Base-by-base conservation (phyloP, 179 eudicot genomes). In the Heliamphora pulchella region DNA sequence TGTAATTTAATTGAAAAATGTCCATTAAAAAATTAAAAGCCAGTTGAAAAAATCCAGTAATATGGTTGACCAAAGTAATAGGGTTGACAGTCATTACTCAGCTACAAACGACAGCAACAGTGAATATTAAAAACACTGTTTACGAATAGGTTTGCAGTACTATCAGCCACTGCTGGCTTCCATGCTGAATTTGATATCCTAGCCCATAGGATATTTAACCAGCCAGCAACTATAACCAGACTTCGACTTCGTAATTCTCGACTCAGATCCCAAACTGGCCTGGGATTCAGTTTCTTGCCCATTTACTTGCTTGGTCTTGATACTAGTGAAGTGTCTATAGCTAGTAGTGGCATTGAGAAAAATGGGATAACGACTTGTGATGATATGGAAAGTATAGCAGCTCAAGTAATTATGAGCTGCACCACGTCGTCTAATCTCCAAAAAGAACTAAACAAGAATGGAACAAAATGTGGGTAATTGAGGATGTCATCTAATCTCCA, bases 201-300 rank as follows among this genome's bases (percentile, higher is more conserved):
- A 48, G 51, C 51, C 51, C 4, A n/a, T 48, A 48, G 51, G 51
- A 6, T 48, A 13, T 13, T 6, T 9, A 55, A 13, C 20, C 18
- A 59, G 8, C 9, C 10, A 55, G 59, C 64, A 59, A 20, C 20
- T 74, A 41, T 31, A 74, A 54, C 11, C 47, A 74, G 77, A 53
- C 65, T 63, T 63, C 11, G 31, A 31, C 31, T 31, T 31, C 31
- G 14, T 55, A 55, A 55, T 5, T 55, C 64, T 54, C 47, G 22
- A 76, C n/a, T 46, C 18, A 61, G 8, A 69, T n/a, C 79, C 79
- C 53, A 62, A 44, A 18, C 54, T 76, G 5, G 10, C 69, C 54
- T 1, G 8, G 2, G 44, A 76, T 75, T 54, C 51, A 41, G 47
- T 41, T 75, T 57, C 64, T 55, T 13, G 4, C 57, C 54, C 6